Evolutionary conservation across 2,329 filamentous ascomycete genomes (phyloP), one percentile per base, ranked within the genome.

Genomic region (Calonectria hawksworthii): DNA sequence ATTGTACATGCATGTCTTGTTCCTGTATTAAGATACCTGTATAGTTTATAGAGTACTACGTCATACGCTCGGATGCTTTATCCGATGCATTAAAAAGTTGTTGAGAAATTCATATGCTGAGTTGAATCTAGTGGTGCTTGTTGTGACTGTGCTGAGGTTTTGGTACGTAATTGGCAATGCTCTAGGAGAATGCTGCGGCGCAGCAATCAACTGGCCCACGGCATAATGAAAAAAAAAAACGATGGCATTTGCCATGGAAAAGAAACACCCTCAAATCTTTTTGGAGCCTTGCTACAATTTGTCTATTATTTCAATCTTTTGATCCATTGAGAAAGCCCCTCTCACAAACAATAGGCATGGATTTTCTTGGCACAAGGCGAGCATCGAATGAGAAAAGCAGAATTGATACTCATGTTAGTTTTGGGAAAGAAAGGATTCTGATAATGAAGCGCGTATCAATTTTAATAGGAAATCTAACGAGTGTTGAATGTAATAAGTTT

Each of bases 171-270:
- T 21, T 21, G 7, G 8, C 41, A 47, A n/a, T 18, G 2, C 6
- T 16, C 41, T 16, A 16, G 38, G 41, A 44, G 18, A 5, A 21
- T 44, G 16, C 41, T n/a, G n/a, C 41, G 8, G 41, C 18, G 41
- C 4, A 16, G 18, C 18, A 44, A 21, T 44, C 0, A 44, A 21
- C 41, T 21, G 18, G 41, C 16, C 41, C 2, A 10, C n/a, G 18
- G 8, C 1, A 9, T 1, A 3, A 44, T 21, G 1, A 8, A 44
- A 44, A n/a, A n/a, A n/a, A n/a, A n/a, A n/a, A n/a, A n/a, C 7
- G 18, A n/a, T 44, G 18, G 16, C 1, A 21, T 9, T n/a, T n/a
- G 0, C 16, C 18, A 21, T n/a, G 6, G 3, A 8, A 44, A 6
- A n/a, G n/a, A n/a, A n/a, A n/a, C 4, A 6, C 16, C 14, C 41